These are phyloP conservation scores for Quillaja saponaria DNA, from an alignment of 306 rosid genomes.

Conservation along the genomic window DNA sequence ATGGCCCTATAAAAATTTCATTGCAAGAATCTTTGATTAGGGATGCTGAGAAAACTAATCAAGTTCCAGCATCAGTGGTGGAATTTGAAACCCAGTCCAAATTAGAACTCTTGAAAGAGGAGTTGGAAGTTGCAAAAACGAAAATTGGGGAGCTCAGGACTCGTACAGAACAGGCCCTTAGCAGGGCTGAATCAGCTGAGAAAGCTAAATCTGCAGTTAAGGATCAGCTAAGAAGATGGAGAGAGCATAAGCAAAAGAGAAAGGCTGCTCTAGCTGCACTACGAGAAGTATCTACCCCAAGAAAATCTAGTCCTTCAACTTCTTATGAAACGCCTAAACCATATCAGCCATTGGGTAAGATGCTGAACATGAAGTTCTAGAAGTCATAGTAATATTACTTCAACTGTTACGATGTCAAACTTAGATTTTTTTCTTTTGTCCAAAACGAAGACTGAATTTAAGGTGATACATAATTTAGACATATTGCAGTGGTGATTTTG, in stretches of 20 bases:
- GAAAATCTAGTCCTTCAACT: constrained; percentile 38
- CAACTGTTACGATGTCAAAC: no score
- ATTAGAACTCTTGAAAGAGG: constrained; percentile 57
- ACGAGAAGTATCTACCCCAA: constrained; percentile 48
- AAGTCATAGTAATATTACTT: not conserved
- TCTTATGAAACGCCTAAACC: constrained; percentile 30
- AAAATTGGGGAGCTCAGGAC: constrained; percentile 62
- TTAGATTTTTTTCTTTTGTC: no score
- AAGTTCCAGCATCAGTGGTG: constrained; percentile 25
- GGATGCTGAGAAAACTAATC: constrained; percentile 29
- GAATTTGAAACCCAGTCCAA: constrained; percentile 33
- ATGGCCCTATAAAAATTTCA: constrained; percentile 32
- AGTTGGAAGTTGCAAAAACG: constrained; percentile 50
- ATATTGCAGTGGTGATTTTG: no score
- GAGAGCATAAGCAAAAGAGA: constrained; percentile 54
- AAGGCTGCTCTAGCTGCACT: constrained; percentile 61
- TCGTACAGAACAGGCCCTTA: constrained; percentile 76
- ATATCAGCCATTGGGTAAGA: constrained; percentile 53
- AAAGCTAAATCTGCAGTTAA: constrained; percentile 64
- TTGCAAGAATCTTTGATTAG: constrained; percentile 34
- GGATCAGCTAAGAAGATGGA: constrained; percentile 55
- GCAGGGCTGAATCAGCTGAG: constrained; percentile 82
- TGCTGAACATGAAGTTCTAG: constrained; percentile 71
- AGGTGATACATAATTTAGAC: no score
- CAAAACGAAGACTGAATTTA: no score